These are phyloP conservation scores for Penicillium freii DNA, from an alignment of 2,329 filamentous ascomycete genomes.

Conservation along the genomic window DNA sequence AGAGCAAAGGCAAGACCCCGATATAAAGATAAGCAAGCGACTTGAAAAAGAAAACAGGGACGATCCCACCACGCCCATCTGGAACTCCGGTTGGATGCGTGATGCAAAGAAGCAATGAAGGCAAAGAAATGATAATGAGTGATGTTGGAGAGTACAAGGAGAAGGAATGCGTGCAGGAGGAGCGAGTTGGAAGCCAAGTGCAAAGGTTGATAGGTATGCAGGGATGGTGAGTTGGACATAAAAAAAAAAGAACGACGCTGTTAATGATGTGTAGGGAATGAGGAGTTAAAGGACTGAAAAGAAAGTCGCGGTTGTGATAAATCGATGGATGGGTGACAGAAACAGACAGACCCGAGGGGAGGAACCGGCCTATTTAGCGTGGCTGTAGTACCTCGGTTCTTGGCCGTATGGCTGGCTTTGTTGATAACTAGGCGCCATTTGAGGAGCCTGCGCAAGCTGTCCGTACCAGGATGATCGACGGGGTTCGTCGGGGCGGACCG, in stretches of 20 bases:
- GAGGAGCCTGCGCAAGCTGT: constrained; percentile 26
- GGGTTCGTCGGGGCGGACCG: constrained; percentile 31
- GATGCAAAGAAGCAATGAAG: constrained; percentile 20
- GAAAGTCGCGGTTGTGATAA: not conserved
- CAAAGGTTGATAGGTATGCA: constrained; percentile 1
- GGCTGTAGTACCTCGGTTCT: constrained; percentile 26
- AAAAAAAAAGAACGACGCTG: not conserved
- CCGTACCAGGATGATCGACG: constrained; percentile 37
- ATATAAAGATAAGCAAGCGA: constrained; percentile 8
- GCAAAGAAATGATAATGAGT: constrained; percentile 1
- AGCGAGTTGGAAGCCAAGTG: constrained; percentile 3
- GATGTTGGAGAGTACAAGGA: not conserved
- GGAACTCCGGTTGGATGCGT: constrained; percentile 31
- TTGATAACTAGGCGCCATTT: constrained; percentile 26
- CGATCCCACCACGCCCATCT: constrained; percentile 23
- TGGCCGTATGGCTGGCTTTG: constrained; percentile 29
- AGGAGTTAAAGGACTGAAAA: not conserved
- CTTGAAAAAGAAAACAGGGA: not conserved
- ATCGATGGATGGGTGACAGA: not conserved
- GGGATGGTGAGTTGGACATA: constrained; percentile 5
- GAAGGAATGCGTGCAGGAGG: constrained; percentile 2
- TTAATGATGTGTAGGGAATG: constrained; percentile 4
- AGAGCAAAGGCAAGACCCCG: constrained; percentile 3
- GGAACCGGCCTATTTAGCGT: constrained; percentile 13
- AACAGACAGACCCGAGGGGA: not conserved